Evolutionary conservation across 2,329 filamentous ascomycete species (phyloP).

Genomic region (Raffaelea arxii): DNA sequence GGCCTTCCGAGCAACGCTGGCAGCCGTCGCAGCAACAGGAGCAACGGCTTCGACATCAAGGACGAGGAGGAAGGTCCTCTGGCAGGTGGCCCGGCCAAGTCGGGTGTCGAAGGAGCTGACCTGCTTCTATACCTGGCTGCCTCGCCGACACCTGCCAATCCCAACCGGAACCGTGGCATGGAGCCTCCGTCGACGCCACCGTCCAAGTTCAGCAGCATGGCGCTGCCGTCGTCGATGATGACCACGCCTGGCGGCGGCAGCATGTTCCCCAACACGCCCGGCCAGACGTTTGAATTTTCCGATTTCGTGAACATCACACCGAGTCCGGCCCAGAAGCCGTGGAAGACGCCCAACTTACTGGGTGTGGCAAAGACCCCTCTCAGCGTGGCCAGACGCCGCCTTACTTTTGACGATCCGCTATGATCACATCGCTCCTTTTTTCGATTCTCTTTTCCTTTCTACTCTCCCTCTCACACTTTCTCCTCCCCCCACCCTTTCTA

Average conservation of each 20-base stretch:
- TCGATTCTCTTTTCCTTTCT: neutral
- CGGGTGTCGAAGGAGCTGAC: conserved; percentile 71
- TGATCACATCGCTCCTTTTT: conserved; percentile 1
- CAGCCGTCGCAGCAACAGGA: conserved; percentile 37
- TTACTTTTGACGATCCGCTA: conserved; percentile 65
- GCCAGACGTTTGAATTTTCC: conserved; percentile 80
- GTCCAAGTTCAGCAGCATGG: conserved; percentile 55
- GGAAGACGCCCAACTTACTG: conserved; percentile 63
- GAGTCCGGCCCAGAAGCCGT: conserved; percentile 81
- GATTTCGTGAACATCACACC: conserved; percentile 98
- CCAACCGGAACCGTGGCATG: conserved; percentile 41
- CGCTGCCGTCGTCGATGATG: conserved; percentile 77
- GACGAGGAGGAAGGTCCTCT: conserved; percentile 7
- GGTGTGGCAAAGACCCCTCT: conserved; percentile 42
- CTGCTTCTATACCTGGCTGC: conserved; percentile 77
- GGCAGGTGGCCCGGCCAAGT: conserved; percentile 15
- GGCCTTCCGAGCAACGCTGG: conserved; percentile 25
- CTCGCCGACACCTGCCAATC: conserved; percentile 76
- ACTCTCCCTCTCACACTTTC: neutral
- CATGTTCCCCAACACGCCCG: conserved; percentile 66
- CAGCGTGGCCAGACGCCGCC: conserved; percentile 60
- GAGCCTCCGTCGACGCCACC: conserved; percentile 69
- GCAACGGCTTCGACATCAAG: conserved; percentile 35
- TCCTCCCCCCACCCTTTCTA: neutral
- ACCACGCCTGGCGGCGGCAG: conserved; percentile 68